Evolutionary conservation across 2,329 filamentous ascomycete species (phyloP).

Genomic region (Penicillium sp.): DNA sequence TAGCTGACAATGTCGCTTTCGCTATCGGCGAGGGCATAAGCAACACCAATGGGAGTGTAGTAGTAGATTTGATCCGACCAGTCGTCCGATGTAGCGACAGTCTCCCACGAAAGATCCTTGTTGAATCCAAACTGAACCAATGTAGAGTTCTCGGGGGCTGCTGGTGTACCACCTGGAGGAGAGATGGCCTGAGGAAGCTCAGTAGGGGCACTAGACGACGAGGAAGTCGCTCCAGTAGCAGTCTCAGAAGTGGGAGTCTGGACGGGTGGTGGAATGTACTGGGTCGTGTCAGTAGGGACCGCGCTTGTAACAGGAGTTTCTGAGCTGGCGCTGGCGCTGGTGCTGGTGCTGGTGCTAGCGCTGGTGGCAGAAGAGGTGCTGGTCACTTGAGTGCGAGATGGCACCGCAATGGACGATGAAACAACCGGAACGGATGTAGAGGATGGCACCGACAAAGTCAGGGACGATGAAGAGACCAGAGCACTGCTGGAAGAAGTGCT

Average conservation of each 20-base stretch:
- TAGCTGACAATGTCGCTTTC: constrained; percentile 59
- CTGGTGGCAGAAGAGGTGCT: not conserved
- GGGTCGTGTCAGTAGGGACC: constrained; percentile 13
- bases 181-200: constrained; percentile 71
- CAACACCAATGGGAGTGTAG: constrained; percentile 68
- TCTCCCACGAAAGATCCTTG: constrained; percentile 75
- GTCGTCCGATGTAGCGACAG: constrained; percentile 67
- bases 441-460: not conserved
- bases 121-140: constrained; percentile 83
- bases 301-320: constrained; percentile 3
- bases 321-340: constrained; percentile 60
- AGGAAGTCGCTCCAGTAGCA: constrained; percentile 30
- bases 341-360: not conserved
- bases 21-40: constrained; percentile 54
- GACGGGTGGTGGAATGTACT: constrained; percentile 19
- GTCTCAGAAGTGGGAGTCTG: constrained; percentile 20
- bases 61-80: constrained; percentile 83
- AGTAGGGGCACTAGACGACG: constrained; percentile 52
- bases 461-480: not conserved
- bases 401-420: not conserved
- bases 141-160: constrained; percentile 60
- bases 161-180: constrained; percentile 58
- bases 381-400: constrained; percentile 15
- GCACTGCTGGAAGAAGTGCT: not conserved
- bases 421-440: not conserved